Conservation (phyloP, 306 rosid species). For the Corylus avellana region DNA sequence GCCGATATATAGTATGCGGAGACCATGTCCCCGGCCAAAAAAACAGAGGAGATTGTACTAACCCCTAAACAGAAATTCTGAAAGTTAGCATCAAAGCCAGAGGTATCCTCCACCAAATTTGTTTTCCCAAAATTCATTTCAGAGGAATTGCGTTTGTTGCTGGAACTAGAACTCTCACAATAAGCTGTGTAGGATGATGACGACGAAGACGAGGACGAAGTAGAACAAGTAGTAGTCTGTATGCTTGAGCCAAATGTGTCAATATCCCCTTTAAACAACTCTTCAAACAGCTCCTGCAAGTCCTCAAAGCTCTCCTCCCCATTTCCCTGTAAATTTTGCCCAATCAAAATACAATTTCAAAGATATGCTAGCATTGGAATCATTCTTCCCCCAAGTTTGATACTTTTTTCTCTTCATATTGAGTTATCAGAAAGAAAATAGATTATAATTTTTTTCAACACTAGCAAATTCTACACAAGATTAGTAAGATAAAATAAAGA, state of each 20-base stretch:
- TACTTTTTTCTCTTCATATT: not conserved
- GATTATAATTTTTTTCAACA: too few species aligned
- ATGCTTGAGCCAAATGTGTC: slow-evolving; percentile 37
- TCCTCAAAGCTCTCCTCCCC: slow-evolving; percentile 86
- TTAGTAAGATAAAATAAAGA: too few species aligned
- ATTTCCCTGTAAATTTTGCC: slow-evolving; percentile 49
- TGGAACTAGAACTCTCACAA: slow-evolving; percentile 44
- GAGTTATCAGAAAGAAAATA: too few species aligned
- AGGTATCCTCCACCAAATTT: slow-evolving; percentile 27
- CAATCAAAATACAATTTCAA: not conserved
- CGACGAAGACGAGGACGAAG: slow-evolving; percentile 51
- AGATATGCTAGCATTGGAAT: too few species aligned
- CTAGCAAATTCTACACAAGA: too few species aligned
- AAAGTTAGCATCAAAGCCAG: slow-evolving; percentile 35
- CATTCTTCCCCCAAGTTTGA: not conserved
- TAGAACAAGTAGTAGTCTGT: slow-evolving; percentile 32
- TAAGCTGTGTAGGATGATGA: slow-evolving; percentile 41
- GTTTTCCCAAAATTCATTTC: slow-evolving; percentile 50
- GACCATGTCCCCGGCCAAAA: too few species aligned
- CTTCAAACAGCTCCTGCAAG: slow-evolving; percentile 75
- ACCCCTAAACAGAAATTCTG: slow-evolving; percentile 82
- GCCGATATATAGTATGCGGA: not conserved
- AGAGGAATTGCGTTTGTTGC: slow-evolving; percentile 58
- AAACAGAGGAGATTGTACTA: slow-evolving; percentile 28
- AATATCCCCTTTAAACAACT: slow-evolving; percentile 64